Evolutionary conservation across 495 filamentous ascomycete species (phyloP).

Genomic region (Echria macrotheca): DNA sequence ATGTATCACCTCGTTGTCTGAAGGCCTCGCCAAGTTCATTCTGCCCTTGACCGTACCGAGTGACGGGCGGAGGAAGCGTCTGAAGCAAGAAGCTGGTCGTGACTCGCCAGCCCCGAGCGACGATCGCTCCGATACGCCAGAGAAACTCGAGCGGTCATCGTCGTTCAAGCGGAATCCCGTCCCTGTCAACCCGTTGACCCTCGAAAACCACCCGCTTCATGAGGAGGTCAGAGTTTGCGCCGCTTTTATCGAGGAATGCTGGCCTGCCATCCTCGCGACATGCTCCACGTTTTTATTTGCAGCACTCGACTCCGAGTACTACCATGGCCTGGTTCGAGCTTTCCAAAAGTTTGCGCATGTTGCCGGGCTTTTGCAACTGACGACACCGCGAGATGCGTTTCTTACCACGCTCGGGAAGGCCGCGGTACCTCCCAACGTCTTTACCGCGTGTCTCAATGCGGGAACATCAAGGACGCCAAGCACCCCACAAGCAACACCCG

Average conservation of each 20-base stretch:
- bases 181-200: constrained; percentile 71
- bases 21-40: constrained; percentile 87
- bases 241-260: constrained; percentile 81
- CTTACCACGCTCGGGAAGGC: constrained; percentile 90
- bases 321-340: constrained; percentile 83
- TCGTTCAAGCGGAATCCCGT: constrained; percentile 56
- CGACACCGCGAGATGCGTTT: constrained; percentile 88
- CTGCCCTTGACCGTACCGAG: constrained; percentile 78
- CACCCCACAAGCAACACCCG: constrained; percentile 41
- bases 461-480: constrained; percentile 31
- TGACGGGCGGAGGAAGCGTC: constrained; percentile 50
- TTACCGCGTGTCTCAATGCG: constrained; percentile 54
- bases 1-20: constrained; percentile 82
- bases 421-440: constrained; percentile 72
- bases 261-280: constrained; percentile 89
- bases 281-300: constrained; percentile 94
- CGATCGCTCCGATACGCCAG: constrained; percentile 23
- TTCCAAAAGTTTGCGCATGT: constrained; percentile 97
- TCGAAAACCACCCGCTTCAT: constrained; percentile 66
- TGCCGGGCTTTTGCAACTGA: constrained; percentile 75
- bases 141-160: constrained; percentile 38
- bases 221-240: constrained; percentile 68
- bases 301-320: constrained; percentile 88
- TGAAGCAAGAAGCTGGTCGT: constrained; percentile 37
- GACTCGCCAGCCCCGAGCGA: constrained; percentile 39